phyloP scores from a whole-genome alignment of 345 rosid species.

The Pelargonium nanum region DNA sequence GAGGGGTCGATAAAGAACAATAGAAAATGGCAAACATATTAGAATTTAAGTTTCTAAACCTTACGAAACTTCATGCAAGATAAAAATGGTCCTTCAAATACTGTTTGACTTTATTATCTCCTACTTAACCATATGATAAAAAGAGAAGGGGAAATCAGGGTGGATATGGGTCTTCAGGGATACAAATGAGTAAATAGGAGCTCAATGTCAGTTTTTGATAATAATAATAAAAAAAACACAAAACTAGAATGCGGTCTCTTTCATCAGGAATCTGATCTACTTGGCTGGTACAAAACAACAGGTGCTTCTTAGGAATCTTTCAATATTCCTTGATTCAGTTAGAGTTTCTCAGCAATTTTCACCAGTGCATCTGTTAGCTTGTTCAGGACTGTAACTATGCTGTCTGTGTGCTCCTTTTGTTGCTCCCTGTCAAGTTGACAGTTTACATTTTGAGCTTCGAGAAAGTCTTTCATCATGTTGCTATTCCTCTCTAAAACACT shows the following conservation, averaged over 20 bases:
- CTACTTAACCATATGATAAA: not conserved
- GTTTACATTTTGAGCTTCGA: constrained; percentile 33
- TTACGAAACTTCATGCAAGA: too few species aligned
- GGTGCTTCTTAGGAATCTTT: constrained; percentile 2
- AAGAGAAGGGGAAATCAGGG: too few species aligned
- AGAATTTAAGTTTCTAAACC: not conserved
- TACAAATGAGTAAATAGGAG: not conserved
- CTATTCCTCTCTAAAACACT: constrained; percentile 25
- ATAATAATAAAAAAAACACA: not conserved
- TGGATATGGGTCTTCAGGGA: not conserved
- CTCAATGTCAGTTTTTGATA: not conserved
- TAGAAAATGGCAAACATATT: not conserved
- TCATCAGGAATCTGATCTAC: not conserved
- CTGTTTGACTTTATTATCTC: not conserved
- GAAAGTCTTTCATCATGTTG: constrained; percentile 26
- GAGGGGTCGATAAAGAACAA: not conserved
- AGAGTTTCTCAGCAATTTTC: constrained; percentile 30
- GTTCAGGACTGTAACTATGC: constrained; percentile 23
- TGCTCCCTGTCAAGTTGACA: constrained; percentile 35
- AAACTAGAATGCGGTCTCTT: not conserved
- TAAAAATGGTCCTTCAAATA: not conserved
- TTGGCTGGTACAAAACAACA: not conserved
- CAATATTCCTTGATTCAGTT: constrained; percentile 1
- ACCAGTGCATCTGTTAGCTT: constrained; percentile 33
- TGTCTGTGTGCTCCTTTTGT: constrained; percentile 27